Base-by-base conservation (phyloP, 371 early-diverging fungal species). In the Choanephora cucurbitarum region DNA sequence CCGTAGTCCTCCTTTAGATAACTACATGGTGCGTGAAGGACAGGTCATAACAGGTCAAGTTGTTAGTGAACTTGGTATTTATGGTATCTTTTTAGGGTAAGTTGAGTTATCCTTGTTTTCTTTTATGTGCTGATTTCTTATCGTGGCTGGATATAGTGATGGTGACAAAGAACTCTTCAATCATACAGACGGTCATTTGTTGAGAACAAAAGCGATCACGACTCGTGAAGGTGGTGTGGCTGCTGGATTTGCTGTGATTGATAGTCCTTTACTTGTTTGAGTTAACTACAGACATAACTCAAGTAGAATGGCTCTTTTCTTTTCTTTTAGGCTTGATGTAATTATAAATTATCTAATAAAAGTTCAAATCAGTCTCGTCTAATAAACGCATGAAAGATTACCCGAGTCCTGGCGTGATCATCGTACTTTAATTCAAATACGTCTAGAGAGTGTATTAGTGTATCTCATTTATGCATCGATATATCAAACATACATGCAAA, bases 221-320 rank as follows among this genome's bases (percentile, higher is more conserved):
- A 85, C 88, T 4, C 84, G 90, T 41, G 99, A 98, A 71, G 99
- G 99, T 13, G 99, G 99, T 32, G 97, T 98, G 3, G 97, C 97
- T 1, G 92, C 96, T 34, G 99, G 99, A n/a, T 97, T 88, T 82
- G 92, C 94, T n/a, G 96, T 98, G 11, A 88, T 98, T 68, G 96
- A 96, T 69, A 91, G 91, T 45, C 91, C 93, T 19, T 55, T 89
- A 34, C 70, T 93, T 28, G 72, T 90, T 32, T 89, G 77, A 55
- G 32, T 45, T 8, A 28, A 28, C 7, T 28, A n/a, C n/a, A n/a
- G n/a, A n/a, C n/a, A n/a, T n/a, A n/a, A n/a, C n/a, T n/a, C n/a
- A n/a, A n/a, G n/a, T n/a, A n/a, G n/a, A n/a, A n/a, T n/a, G n/a
- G n/a, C n/a, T n/a, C n/a, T n/a, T n/a, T n/a, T n/a, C n/a, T n/a